Evolutionary conservation across 2,329 filamentous ascomycete genomes (phyloP), one percentile per base, ranked within the genome.

Genomic region (Paracoccidioides brasiliensis): DNA sequence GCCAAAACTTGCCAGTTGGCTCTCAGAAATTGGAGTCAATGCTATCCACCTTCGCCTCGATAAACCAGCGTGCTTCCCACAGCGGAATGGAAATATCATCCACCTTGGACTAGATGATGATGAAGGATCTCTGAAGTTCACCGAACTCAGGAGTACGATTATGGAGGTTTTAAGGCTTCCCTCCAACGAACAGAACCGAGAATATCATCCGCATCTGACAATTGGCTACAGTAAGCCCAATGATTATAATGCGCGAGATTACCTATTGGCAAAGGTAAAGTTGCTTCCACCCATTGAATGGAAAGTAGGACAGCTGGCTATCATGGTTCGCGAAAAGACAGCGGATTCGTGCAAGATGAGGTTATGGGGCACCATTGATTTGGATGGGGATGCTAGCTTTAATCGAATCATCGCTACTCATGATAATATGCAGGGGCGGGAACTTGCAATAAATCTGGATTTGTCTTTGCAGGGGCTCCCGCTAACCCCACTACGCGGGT

Each of bases 221-320:
- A 68, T 85, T 30, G 83, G 78, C 0, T 82, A 85, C 61, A 80
- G 74, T 44, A 72, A 77, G 40, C 74, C 80, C 30, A 61, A 69
- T 8, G 64, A 69, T 4, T 67, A 71, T 4, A 70, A 73, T 15
- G 67, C 74, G n/a, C 76, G 79, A 57, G 69, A 75, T 6, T 78
- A 76, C 38, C 65, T 83, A 4, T 57, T 80, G 3, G 70, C 77
- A 22, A 83, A 84, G 61, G 74, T 76, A 4, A 67, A 69, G 2
- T 64, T 77, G 5, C 59, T 84, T 14, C 74, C 78, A 0, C 58
- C 66, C 0, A 28, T 82, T 1, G 61, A 70, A 5, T 85, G 82
- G 75, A 63, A 71, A 2, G 69, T 76, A 4, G 65, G 67, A 1
- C 70, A 76, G 37, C 66, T 84, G 38, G 74, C 74, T 44, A 73